Base-by-base conservation (phyloP, 176 grass and related monocot species). In the Bothriochloa decipiens region DNA sequence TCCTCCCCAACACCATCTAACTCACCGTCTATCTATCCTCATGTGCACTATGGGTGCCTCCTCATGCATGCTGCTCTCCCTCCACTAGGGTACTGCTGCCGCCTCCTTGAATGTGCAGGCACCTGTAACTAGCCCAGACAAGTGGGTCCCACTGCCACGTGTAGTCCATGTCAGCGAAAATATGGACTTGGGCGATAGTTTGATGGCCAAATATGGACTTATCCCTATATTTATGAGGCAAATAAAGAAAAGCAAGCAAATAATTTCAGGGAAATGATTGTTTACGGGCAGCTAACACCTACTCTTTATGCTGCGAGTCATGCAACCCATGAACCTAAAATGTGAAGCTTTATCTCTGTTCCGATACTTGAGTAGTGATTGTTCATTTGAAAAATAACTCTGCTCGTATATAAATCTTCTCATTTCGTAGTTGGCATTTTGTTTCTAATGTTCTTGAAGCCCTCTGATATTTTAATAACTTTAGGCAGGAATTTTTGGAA, bases 401-500 rank as follows among this genome's bases (percentile, higher is more conserved):
- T 53, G 63, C 8, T 11, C 18, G 68, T 22, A 40, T 87, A 45
- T 65, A 86, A 77, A 41, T 72, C 8, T 50, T 33, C 23, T 55
- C 68, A 58, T 61, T 39, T 36, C 62, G 2, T 35, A 58, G 16
- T 69, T 35, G 45, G 43, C n/a, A 69, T 67, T 62, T 69, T 81
- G n/a, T 79, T 62, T 70, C 55, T 43, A 55, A 76, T 12, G 26
- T 75, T 67, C 27, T 72, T 89, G 64, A 69, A 77, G 37, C 23
- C 11, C 43, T 60, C 73, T 82, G 49, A 83, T 68, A 20, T 83
- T 58, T 4, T 64, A 72, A 1, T 75, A 60, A 5, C 50, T 74
- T 77, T 86, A 99, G 97, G 93, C 90, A 89, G 97, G 91, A 70
- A 68, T 94, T 62, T 86, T 99, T 18, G 93, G 97, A 77, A 99